phyloP scores from a whole-genome alignment of 257 asterid genomes.

The Solanum habrochaites region DNA sequence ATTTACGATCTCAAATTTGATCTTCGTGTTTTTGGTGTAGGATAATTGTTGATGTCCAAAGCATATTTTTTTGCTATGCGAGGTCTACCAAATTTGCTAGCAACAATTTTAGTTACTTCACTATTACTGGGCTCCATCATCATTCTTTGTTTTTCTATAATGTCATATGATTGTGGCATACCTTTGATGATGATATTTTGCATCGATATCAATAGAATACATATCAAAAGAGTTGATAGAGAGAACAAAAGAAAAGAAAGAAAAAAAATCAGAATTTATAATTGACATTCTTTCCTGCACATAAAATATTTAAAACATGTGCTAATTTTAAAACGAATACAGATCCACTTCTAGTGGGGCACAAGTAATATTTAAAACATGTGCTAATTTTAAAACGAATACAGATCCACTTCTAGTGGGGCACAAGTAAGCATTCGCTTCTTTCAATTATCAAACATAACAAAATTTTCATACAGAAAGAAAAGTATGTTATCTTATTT shows the following conservation, averaged over 20 bases:
- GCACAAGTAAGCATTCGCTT: background rate
- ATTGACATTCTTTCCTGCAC: background rate
- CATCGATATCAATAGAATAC: no score
- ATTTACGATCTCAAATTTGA: no score
- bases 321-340: background rate
- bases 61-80: no score
- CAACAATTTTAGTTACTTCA: no score
- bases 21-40: no score
- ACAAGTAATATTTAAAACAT: background rate
- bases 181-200: no score
- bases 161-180: no score
- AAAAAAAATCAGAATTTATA: background rate
- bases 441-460: background rate
- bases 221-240: slow-evolving; percentile 15
- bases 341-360: background rate
- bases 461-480: background rate
- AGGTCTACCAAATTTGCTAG: no score
- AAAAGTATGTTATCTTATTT: background rate
- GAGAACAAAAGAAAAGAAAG: background rate
- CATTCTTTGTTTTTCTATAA: no score
- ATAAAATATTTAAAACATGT: background rate
- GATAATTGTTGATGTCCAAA: no score
- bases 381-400: background rate
- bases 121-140: no score
- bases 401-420: background rate